Percentiles rank a stretch among this genome's conserved stretches.
Evolutionary conservation across 208 protist genomes (phyloP).

Genomic region (Leishmania aethiopica): DNA sequence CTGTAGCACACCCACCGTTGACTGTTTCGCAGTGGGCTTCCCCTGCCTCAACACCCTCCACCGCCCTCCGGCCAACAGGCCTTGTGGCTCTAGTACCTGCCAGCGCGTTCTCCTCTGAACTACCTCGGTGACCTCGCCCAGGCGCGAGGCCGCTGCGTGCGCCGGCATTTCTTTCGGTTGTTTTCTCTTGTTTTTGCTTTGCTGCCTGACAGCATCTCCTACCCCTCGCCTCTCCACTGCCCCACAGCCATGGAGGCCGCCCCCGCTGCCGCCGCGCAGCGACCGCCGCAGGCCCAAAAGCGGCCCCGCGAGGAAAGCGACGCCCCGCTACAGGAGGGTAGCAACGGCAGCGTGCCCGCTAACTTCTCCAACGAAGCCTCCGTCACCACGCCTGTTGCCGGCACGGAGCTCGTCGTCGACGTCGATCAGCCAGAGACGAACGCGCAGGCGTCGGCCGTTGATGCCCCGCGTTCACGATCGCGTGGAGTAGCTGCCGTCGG

Average conservation of each 20-base stretch:
- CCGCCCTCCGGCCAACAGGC: background rate
- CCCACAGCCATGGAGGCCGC: constrained; percentile 7
- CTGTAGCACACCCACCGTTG: background rate
- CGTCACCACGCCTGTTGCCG: constrained; percentile 5
- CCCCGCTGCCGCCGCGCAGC: constrained; percentile 4
- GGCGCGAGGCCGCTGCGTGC: background rate
- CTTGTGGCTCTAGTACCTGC: background rate
- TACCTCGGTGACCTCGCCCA: background rate
- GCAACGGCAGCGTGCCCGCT: constrained; percentile 20
- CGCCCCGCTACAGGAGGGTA: background rate
- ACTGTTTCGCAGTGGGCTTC: background rate
- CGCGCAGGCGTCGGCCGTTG: background rate
- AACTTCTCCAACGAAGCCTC: constrained; percentile 18
- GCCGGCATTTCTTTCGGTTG: background rate
- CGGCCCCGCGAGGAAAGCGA: constrained; percentile 13
- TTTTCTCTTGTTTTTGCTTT: background rate
- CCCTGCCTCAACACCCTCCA: background rate
- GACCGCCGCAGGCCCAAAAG: constrained; percentile 5
- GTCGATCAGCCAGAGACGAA: constrained; percentile 18
- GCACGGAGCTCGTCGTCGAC: constrained; percentile 17
- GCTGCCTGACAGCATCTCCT: too few relatives aligned
- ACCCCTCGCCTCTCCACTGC: background rate
- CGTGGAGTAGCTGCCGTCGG: background rate
- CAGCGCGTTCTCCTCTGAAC: constrained; percentile 10
- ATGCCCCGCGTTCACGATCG: background rate